These are phyloP conservation scores for Epithele typhae DNA, from an alignment of 768 basidiomycete species.

Conservation along the genomic window DNA sequence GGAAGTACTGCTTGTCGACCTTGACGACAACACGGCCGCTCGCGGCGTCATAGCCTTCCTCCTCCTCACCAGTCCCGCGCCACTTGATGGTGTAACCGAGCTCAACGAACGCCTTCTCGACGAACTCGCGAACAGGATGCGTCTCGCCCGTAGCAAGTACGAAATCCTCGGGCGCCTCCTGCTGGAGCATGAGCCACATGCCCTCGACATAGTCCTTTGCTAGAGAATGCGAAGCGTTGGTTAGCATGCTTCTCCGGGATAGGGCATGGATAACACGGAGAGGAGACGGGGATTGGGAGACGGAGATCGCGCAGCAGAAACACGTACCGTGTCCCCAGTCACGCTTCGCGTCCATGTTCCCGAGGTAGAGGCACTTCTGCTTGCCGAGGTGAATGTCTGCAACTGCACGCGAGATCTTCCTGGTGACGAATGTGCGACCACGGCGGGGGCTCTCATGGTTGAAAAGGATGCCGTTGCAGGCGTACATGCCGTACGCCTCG, in stretches of 20 bases:
- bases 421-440: conserved; percentile 92
- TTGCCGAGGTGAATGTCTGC: conserved; percentile 91
- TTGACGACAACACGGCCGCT: conserved; percentile 73
- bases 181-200: conserved; percentile 97
- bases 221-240: conserved; percentile 22
- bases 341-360: conserved; percentile 91
- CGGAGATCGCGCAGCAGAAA: neutral
- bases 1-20: conserved; percentile 88
- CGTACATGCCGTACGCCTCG: conserved; percentile 95
- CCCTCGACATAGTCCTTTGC: conserved; percentile 93
- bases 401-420: conserved; percentile 90
- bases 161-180: conserved; percentile 78
- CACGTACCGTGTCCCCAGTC: conserved; percentile 93
- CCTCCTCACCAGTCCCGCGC: conserved; percentile 71
- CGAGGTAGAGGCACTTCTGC: conserved; percentile 87
- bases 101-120: conserved; percentile 77
- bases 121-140: conserved; percentile 89
- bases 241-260: too few species aligned
- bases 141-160: conserved; percentile 97
- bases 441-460: conserved; percentile 96
- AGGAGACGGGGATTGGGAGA: too few species aligned
- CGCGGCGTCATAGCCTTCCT: conserved; percentile 70
- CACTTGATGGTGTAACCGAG: conserved; percentile 74
- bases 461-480: conserved; percentile 96
- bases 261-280: too few species aligned